Percentiles rank a stretch among this genome's conserved stretches.
These are phyloP conservation scores for Trametes sp. DNA, from an alignment of 1,284 basidiomycete genomes.

Conservation along the genomic window DNA sequence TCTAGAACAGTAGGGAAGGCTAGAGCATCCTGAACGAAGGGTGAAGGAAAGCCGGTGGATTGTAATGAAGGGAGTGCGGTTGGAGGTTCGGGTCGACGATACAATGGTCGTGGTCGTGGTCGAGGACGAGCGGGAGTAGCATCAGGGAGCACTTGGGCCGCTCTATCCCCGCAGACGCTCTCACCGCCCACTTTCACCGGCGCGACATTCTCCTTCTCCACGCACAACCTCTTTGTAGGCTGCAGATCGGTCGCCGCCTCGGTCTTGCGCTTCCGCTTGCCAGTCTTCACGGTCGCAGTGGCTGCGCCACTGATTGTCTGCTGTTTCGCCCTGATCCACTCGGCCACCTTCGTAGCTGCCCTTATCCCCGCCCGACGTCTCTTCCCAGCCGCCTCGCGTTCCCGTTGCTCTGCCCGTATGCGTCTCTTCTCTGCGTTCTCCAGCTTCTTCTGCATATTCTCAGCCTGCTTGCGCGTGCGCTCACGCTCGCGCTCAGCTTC, in stretches of 20 bases:
- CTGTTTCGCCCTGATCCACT: no score
- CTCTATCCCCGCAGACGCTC: background rate
- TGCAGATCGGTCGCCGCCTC: background rate
- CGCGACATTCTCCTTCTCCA: background rate
- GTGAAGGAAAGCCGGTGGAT: background rate
- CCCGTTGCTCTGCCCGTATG: no score
- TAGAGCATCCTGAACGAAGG: background rate
- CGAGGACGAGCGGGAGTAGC: background rate
- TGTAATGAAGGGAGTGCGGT: background rate
- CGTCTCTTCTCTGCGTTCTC: background rate
- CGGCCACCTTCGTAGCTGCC: no score
- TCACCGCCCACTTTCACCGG: no score
- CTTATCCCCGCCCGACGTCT: no score
- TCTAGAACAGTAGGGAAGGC: no score
- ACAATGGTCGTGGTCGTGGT: constrained; percentile 4
- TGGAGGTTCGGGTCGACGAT: no score
- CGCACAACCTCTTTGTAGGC: background rate
- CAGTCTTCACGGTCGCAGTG: no score
- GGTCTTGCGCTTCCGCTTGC: background rate
- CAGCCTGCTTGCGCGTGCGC: background rate
- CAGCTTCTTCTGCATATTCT: background rate
- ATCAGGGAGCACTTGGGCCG: background rate
- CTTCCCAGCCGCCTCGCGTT: no score
- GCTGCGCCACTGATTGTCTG: no score
- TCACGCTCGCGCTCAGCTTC: background rate